phyloP scores from a whole-genome alignment of 2,329 filamentous ascomycete species.

The Didymella pinodella region DNA sequence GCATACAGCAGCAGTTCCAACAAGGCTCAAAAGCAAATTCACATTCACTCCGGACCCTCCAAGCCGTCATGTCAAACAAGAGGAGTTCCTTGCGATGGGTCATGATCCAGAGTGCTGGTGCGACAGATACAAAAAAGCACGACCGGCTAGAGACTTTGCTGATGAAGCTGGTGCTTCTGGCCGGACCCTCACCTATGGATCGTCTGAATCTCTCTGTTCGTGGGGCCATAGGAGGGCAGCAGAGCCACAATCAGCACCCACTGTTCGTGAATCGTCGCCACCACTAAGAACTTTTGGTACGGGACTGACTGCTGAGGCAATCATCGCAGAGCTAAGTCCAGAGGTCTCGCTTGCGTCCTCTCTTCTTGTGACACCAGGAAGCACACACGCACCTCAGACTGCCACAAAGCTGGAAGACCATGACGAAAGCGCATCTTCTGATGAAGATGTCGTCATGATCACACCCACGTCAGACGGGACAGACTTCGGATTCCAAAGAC shows the following conservation, averaged over 20 bases:
- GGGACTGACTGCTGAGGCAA: not conserved
- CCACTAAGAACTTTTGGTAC: not conserved
- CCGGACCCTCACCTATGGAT: not conserved
- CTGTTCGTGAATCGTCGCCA: not conserved
- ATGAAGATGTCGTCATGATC: not conserved
- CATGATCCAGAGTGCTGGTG: constrained; percentile 40
- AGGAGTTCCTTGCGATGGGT: constrained; percentile 32
- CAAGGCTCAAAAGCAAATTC: constrained; percentile 2
- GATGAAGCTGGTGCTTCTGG: not conserved
- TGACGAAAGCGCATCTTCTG: not conserved
- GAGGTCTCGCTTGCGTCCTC: not conserved
- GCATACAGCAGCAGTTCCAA: not conserved
- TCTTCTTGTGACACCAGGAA: not conserved
- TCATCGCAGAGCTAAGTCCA: not conserved
- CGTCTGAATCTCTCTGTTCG: not conserved
- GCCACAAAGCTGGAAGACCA: not conserved
- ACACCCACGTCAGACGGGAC: not conserved
- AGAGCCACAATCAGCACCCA: not conserved
- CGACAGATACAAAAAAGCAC: constrained; percentile 5
- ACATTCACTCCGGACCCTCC: not conserved
- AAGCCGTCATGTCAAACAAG: constrained; percentile 11
- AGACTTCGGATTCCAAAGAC: not conserved
- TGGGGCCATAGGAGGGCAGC: not conserved
- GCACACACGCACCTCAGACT: too few relatives aligned
- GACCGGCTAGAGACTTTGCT: not conserved